These are phyloP conservation scores for Aspergillus brasiliensis DNA, from an alignment of 2,329 filamentous ascomycete genomes.

Conservation along the genomic window DNA sequence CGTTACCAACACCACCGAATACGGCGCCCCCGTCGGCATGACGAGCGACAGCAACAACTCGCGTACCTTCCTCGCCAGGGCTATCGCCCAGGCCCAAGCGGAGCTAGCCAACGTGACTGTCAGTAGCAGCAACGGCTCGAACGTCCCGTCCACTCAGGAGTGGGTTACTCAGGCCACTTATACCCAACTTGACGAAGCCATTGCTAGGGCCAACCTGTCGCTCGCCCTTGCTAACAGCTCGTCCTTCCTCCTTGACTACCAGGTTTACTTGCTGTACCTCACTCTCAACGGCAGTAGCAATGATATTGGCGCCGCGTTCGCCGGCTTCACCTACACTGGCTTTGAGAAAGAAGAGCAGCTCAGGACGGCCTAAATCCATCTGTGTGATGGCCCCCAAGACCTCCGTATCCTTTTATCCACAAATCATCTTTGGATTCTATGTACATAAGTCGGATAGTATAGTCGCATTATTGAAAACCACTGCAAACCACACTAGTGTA, in stretches of 20 bases:
- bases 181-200: constrained; percentile 1
- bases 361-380: not conserved
- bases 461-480: too few species aligned
- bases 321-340: constrained; percentile 1
- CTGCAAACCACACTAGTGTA: too few species aligned
- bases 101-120: not conserved
- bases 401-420: not conserved
- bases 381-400: not conserved
- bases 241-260: constrained; percentile 1
- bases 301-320: not conserved
- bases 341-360: not conserved
- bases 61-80: not conserved
- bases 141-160: constrained; percentile 3
- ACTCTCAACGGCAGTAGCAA: not conserved
- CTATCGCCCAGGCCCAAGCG: not conserved
- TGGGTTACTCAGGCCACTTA: constrained; percentile 1
- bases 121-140: not conserved
- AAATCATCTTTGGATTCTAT: not conserved
- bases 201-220: constrained; percentile 2
- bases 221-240: not conserved
- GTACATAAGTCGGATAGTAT: not conserved
- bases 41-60: constrained; percentile 1
- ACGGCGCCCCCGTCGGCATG: constrained; percentile 1
- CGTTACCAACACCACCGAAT: constrained; percentile 1
- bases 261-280: not conserved